Conservation (phyloP, 768 basidiomycete species). For the Leccinum longicurvipes region DNA sequence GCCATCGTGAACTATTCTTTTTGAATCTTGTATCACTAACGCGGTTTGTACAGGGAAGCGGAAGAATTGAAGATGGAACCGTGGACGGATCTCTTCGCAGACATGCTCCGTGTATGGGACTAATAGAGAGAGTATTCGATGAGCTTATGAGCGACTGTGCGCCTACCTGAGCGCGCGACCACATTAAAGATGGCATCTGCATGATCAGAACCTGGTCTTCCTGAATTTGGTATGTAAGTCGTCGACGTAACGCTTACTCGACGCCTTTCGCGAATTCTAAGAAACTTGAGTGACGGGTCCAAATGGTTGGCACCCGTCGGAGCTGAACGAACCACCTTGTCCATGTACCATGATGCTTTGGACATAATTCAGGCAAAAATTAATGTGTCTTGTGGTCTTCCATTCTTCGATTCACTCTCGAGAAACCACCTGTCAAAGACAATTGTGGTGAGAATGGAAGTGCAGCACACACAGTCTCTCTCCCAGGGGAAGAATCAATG, state of each 20-base stretch:
- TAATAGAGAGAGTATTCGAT: neutral
- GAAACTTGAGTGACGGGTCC: neutral
- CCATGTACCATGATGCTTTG: too few species aligned
- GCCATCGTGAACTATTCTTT: neutral
- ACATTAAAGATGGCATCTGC: slow-evolving; percentile 5
- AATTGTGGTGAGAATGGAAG: slow-evolving; percentile 8
- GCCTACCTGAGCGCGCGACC: neutral
- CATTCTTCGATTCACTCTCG: slow-evolving; percentile 6
- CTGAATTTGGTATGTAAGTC: too few species aligned
- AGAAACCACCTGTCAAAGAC: slow-evolving; percentile 9
- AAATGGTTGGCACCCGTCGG: neutral
- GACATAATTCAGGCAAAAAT: neutral
- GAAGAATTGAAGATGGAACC: neutral
- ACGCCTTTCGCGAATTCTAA: too few species aligned
- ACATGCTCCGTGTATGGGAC: slow-evolving; percentile 3
- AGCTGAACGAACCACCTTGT: neutral
- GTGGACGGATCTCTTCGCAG: slow-evolving; percentile 15
- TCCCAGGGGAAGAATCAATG: neutral
- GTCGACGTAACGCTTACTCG: too few species aligned
- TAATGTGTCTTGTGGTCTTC: neutral
- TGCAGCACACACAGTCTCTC: neutral
- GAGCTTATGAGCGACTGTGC: neutral
- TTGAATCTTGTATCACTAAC: neutral
- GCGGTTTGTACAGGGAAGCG: neutral
- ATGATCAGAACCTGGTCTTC: neutral